Evolutionary conservation across 2,329 filamentous ascomycete species (phyloP).

Genomic region (Daldinia sp.): DNA sequence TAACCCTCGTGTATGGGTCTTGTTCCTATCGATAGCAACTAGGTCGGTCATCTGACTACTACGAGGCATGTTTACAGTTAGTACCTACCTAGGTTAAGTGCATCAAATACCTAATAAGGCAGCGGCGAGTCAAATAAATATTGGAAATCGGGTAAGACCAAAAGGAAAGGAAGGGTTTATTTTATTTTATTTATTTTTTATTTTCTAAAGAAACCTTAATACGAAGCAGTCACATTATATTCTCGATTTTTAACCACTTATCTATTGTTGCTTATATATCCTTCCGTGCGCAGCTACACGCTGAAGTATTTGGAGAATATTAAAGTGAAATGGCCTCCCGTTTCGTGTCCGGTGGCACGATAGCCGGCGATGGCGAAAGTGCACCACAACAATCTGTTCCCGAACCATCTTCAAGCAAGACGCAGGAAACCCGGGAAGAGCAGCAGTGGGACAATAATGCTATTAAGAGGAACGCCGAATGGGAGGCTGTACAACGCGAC

Average conservation of each 20-base stretch:
- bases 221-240: no score
- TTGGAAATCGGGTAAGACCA: no score
- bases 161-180: no score
- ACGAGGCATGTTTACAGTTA: no score
- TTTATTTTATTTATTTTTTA: no score
- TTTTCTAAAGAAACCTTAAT: no score
- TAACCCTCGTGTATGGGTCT: not conserved
- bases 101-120: no score
- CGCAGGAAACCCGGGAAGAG: conserved; percentile 29
- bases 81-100: no score
- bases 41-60: no score
- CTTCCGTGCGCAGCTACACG: not conserved
- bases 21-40: conserved; percentile 33
- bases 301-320: not conserved
- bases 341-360: conserved; percentile 65
- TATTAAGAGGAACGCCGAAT: conserved; percentile 55
- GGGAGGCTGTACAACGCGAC: conserved; percentile 70
- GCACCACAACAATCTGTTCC: not conserved
- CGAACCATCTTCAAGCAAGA: not conserved
- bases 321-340: conserved; percentile 58
- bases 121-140: no score
- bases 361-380: conserved; percentile 49
- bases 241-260: no score
- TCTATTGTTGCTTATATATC: no score
- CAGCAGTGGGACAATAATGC: conserved; percentile 37